Evolutionary conservation across 2,329 filamentous ascomycete genomes (phyloP), one percentile per base, ranked within the genome.

Genomic region (Huntiella omanensis): DNA sequence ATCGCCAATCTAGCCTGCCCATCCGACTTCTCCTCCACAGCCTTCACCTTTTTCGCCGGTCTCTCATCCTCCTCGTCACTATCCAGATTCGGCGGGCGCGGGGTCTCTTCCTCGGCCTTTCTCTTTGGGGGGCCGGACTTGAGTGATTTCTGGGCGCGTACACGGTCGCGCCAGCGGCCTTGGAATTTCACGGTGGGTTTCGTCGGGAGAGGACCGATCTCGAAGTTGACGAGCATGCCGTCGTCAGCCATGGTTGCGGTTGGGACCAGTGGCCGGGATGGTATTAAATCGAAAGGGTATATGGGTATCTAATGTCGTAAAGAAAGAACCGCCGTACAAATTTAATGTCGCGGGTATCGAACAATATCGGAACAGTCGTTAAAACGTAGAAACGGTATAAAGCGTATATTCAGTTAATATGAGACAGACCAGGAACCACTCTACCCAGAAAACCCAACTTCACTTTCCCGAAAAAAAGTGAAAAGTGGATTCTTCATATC

Each of bases 211-310:
- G 83, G 77, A 22, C 75, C 72, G 48, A 94, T 67, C 55, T 85
- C 78, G 59, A 96, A 95, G 56, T 96, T 96, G 58, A 96, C 68
- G 48, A 95, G 73, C 75, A 98, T 82, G 54, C 86, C 86, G 77
- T 93, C 83, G 67, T 96, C 87, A 44, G 83, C 83, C 87, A 96
- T 95, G 6, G 22, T 28, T 28, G 22, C 22, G 22, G 22, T 28
- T 28, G 22, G 6, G 22, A 28, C 22, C 22, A 28, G 22, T 28
- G 6, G 22, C 10, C 22, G 22, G 22, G 22, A 28, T 28, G 3
- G 3, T 28, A 10, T 28, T 28, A 28, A 28, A 28, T 28, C 22
- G 22, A 28, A 28, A 2, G 22, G 22, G 22, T 28, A 28, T 28
- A 28, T 28, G 22, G 22, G 22, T 28, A 28, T 28, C 6, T 28